Evolutionary conservation across 192 early-diverging fungal species (phyloP).

Genomic region (Helicostylum pulchrum): DNA sequence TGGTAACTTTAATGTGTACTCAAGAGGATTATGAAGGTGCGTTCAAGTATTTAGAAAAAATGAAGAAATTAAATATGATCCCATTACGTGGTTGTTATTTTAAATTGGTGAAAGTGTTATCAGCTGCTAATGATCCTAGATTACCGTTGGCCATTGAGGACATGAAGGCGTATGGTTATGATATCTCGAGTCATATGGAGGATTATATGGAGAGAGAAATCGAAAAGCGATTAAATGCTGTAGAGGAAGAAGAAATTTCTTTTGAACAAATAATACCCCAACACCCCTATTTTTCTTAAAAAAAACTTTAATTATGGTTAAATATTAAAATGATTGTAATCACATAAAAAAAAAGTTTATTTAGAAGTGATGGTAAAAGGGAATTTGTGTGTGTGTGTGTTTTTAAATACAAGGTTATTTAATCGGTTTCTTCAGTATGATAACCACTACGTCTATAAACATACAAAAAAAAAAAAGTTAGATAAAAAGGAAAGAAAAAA

Average conservation of each 20-base stretch:
- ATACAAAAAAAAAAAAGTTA: neutral
- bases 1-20: conserved; percentile 50
- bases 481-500: neutral
- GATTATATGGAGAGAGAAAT: conserved; percentile 7
- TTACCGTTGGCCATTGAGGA: conserved; percentile 58
- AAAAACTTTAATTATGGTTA: too few relatives aligned
- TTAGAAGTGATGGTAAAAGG: too few relatives aligned
- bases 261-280: too few relatives aligned
- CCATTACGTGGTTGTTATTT: conserved; percentile 55
- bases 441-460: conserved; percentile 9
- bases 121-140: conserved; percentile 53
- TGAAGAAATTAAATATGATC: conserved; percentile 56
- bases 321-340: too few relatives aligned
- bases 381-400: too few relatives aligned
- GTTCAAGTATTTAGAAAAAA: conserved; percentile 67
- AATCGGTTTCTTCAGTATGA: conserved; percentile 18
- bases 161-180: conserved; percentile 56
- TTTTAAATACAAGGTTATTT: neutral
- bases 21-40: conserved; percentile 70
- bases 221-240: too few relatives aligned
- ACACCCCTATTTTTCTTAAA: too few relatives aligned
- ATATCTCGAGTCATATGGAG: conserved; percentile 10
- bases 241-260: too few relatives aligned
- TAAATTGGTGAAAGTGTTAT: conserved; percentile 54
- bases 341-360: too few relatives aligned